Conservation (phyloP, 2,329 filamentous ascomycete species). For the Pyrenophora tritici-repentis region DNA sequence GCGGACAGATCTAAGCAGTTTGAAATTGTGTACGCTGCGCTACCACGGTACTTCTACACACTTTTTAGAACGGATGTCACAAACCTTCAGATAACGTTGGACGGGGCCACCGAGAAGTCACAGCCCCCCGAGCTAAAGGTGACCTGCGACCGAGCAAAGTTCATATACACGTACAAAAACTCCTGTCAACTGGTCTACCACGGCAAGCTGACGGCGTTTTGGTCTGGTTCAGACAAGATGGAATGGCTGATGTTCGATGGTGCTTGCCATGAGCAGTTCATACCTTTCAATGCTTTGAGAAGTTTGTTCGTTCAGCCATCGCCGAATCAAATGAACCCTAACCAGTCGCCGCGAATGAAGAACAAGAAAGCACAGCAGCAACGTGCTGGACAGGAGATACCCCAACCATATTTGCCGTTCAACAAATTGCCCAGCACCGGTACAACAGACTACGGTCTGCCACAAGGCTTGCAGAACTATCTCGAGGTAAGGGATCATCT, state of each 20-base stretch:
- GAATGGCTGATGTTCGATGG: conserved; percentile 84
- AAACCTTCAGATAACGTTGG: conserved; percentile 83
- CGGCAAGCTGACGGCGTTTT: conserved; percentile 78
- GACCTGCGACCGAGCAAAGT: conserved; percentile 74
- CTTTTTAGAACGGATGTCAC: conserved; percentile 83
- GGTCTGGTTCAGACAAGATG: conserved; percentile 77
- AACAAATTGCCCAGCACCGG: conserved; percentile 53
- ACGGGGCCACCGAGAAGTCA: conserved; percentile 64
- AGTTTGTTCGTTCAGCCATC: conserved; percentile 53
- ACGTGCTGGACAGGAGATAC: conserved; percentile 29
- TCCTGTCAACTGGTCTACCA: conserved; percentile 78
- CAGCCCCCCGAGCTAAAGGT: conserved; percentile 72
- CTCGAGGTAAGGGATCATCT: conserved; percentile 59
- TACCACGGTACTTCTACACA: conserved; percentile 87
- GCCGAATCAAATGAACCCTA: conserved; percentile 55
- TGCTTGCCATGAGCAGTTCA: conserved; percentile 77
- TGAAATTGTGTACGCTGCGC: conserved; percentile 79
- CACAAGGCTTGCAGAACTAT: conserved; percentile 62
- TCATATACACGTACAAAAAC: conserved; percentile 88
- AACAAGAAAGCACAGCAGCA: conserved; percentile 53
- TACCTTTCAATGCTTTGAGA: conserved; percentile 68
- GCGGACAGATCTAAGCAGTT: conserved; percentile 75
- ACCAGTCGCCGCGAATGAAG: conserved; percentile 61
- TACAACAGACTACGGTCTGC: conserved; percentile 60
- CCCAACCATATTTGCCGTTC: conserved; percentile 51